Evolutionary conservation across 2,329 filamentous ascomycete species (phyloP).

Genomic region (Nigrospora sphaerica): DNA sequence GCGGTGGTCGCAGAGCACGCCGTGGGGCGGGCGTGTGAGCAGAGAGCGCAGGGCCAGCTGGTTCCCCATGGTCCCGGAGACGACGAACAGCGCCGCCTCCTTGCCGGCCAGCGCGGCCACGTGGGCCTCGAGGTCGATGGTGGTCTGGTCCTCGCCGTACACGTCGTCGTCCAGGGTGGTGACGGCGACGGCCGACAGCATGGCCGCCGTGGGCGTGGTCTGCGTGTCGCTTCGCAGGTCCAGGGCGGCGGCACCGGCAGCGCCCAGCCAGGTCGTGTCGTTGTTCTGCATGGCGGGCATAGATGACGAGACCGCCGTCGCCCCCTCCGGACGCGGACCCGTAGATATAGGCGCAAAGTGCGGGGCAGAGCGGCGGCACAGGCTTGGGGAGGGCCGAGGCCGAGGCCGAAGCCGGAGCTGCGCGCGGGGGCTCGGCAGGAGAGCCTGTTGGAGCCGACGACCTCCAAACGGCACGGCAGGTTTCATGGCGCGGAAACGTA

Average conservation of each 20-base stretch:
- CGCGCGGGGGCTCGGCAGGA: background rate
- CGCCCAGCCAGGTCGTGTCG: slow-evolving; percentile 17
- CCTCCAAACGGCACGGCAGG: too few species aligned
- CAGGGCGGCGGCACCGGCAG: slow-evolving; percentile 21
- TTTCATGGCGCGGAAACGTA: too few species aligned
- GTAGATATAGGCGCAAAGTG: too few species aligned
- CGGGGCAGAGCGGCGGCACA: too few species aligned
- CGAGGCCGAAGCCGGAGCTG: too few species aligned
- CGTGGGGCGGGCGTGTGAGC: slow-evolving; percentile 62
- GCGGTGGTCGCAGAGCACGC: slow-evolving; percentile 61
- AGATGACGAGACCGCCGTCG: background rate
- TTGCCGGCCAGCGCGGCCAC: slow-evolving; percentile 60
- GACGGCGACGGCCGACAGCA: slow-evolving; percentile 63
- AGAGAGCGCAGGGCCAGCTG: slow-evolving; percentile 68
- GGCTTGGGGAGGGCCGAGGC: too few species aligned
- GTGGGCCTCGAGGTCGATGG: slow-evolving; percentile 57
- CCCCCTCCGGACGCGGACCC: too few species aligned
- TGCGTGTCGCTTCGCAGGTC: slow-evolving; percentile 50
- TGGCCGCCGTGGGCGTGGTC: slow-evolving; percentile 61
- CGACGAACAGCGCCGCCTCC: slow-evolving; percentile 61
- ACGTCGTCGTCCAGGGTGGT: slow-evolving; percentile 73
- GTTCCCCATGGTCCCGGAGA: slow-evolving; percentile 78
- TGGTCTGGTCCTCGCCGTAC: slow-evolving; percentile 64
- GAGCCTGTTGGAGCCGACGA: background rate
- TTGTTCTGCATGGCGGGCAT: background rate